phyloP scores from a whole-genome alignment of 2,329 filamentous ascomycete genomes.

The Periconia macrospinosa region DNA sequence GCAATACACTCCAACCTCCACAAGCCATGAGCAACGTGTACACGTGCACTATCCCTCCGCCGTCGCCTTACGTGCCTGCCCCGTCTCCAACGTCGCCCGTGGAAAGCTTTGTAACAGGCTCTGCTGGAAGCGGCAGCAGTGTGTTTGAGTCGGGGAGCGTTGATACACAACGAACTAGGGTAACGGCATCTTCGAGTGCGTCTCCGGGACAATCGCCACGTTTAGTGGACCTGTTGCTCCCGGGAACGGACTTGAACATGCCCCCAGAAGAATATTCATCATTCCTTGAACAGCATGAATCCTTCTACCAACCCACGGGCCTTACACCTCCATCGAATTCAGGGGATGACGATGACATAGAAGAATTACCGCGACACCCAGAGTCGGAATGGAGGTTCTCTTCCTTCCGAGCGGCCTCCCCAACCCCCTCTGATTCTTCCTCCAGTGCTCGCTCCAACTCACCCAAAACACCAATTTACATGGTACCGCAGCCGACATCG shows the following conservation, averaged over 20 bases:
- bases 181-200: constrained; percentile 37
- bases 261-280: constrained; percentile 42
- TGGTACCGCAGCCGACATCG: constrained; percentile 54
- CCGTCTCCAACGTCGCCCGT: constrained; percentile 30
- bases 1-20: constrained; percentile 16
- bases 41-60: constrained; percentile 12
- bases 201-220: constrained; percentile 52
- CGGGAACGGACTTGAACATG: constrained; percentile 51
- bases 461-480: constrained; percentile 30
- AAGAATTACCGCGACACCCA: constrained; percentile 55
- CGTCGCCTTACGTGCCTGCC: constrained; percentile 26
- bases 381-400: constrained; percentile 36
- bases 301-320: constrained; percentile 35
- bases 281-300: constrained; percentile 38
- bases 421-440: constrained; percentile 38
- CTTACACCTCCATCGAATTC: constrained; percentile 32
- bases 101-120: constrained; percentile 39
- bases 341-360: constrained; percentile 57
- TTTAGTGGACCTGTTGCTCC: constrained; percentile 52
- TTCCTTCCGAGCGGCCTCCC: constrained; percentile 43
- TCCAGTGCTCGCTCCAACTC: constrained; percentile 33
- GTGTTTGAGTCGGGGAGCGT: constrained; percentile 41
- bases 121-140: constrained; percentile 38
- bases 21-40: constrained; percentile 10
- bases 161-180: constrained; percentile 24